phyloP scores from a whole-genome alignment of 345 rosid genomes.

The Theobroma cacao region DNA sequence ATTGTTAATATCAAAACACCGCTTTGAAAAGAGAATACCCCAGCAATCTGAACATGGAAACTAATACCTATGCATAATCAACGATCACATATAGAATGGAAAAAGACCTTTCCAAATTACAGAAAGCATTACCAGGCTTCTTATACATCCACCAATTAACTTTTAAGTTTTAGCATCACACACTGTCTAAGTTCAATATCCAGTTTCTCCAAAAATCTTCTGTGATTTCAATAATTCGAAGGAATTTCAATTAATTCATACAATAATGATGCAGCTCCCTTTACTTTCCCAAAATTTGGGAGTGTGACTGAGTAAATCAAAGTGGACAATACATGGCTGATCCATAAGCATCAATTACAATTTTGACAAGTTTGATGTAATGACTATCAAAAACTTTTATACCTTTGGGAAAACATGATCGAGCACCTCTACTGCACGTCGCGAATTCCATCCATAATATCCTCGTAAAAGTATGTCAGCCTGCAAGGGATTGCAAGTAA shows the following conservation, averaged over 20 bases:
- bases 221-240: too few species aligned
- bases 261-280: not conserved
- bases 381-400: not conserved
- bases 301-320: not conserved
- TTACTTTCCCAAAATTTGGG: not conserved
- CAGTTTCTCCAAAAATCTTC: too few species aligned
- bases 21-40: not conserved
- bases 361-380: not conserved
- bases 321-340: not conserved
- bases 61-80: too few species aligned
- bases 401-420: conserved; percentile 92
- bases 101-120: too few species aligned
- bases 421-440: conserved; percentile 80
- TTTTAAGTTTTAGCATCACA: too few species aligned
- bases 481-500: conserved; percentile 27
- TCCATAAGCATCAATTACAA: not conserved
- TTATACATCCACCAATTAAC: too few species aligned
- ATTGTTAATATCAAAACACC: not conserved
- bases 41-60: too few species aligned
- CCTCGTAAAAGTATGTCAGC: conserved; percentile 89
- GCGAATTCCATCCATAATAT: conserved; percentile 90
- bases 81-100: too few species aligned
- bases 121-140: too few species aligned
- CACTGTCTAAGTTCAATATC: too few species aligned
- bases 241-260: too few species aligned